Base-by-base conservation (phyloP, 805 yeast genomes). In the Kregervanrija fluxuum region DNA sequence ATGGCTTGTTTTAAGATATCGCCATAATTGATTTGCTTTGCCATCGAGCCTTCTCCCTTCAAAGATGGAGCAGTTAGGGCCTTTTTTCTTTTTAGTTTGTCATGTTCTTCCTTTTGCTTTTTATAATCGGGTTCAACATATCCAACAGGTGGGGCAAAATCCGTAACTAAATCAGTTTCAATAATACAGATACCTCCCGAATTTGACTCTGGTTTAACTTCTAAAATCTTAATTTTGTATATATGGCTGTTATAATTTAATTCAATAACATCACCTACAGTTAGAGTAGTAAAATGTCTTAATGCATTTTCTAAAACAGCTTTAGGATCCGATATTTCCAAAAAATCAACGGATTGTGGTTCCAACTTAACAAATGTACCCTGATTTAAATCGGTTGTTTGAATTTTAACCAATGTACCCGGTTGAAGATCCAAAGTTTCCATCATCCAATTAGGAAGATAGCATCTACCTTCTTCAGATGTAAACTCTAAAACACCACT, bases 141-240 rank as follows among this genome's bases (percentile, higher is more conserved):
- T 0, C 99, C 99, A 5, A 91, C 96, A 0, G 99, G 99, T 2
- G 99, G 96, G 1, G 97, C 98, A 69, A 93, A 93, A 60, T 93
- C 99, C 0, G 97, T 95, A 47, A 87, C 95, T 49, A 93, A 71
- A 67, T 93, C 99, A 0, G 99, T 93, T 61, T 93, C 99, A 28
- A 93, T 87, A 5, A 93, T 96, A 70, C 97, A 91, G 11, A 91
- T 82, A 47, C 96, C 85, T 32, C 75, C 67, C 8, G 69, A 66
- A 6, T 62, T 54, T 2, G 79, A 71, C 42, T 82, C 85, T 0
- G 98, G 98, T 56, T 86, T 86, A 28, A 80, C 86, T 55, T 93
- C 97, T 38, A 91, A 67, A 14, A 93, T 90, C 59, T 81, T 85
- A 48, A 93, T 88, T 17, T 81, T 82, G 59, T 78, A 93, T 2